Percentiles rank a stretch among this genome's conserved stretches.
These are phyloP conservation scores for Pythium chondricola DNA, from an alignment of 352 stramenopile genomes.

Conservation along the genomic window DNA sequence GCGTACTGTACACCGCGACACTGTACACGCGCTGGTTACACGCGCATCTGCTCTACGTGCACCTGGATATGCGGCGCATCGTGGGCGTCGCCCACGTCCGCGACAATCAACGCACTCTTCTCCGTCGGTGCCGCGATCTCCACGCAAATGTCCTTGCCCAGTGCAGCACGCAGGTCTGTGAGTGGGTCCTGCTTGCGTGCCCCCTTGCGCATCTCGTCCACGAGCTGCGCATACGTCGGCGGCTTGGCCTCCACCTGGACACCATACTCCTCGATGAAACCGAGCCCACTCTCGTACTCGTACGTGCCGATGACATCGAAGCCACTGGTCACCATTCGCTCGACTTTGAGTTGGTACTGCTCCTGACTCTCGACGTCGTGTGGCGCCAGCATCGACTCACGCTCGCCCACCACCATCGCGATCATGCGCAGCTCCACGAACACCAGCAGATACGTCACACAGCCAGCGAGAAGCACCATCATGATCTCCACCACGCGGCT, in stretches of 20 bases:
- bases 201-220: conserved; percentile 1
- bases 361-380: neutral
- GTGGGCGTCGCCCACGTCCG: neutral
- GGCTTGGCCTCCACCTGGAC: neutral
- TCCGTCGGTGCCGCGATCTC: conserved; percentile 2
- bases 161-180: neutral
- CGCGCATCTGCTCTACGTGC: neutral
- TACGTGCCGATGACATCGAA: conserved; percentile 6
- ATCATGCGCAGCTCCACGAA: conserved; percentile 1
- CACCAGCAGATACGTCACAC: neutral
- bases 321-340: neutral
- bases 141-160: neutral
- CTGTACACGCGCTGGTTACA: neutral
- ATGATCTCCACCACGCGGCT: neutral
- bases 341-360: neutral
- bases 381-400: neutral
- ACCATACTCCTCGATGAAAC: neutral
- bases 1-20: too few species aligned
- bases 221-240: neutral
- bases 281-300: conserved; percentile 4
- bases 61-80: neutral
- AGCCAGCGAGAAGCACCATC: neutral
- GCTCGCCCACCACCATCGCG: neutral
- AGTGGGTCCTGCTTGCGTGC: neutral
- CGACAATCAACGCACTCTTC: neutral